Base-by-base conservation (phyloP, 225 moss, liverwort and hornwort species). In the Climacium dendroides region DNA sequence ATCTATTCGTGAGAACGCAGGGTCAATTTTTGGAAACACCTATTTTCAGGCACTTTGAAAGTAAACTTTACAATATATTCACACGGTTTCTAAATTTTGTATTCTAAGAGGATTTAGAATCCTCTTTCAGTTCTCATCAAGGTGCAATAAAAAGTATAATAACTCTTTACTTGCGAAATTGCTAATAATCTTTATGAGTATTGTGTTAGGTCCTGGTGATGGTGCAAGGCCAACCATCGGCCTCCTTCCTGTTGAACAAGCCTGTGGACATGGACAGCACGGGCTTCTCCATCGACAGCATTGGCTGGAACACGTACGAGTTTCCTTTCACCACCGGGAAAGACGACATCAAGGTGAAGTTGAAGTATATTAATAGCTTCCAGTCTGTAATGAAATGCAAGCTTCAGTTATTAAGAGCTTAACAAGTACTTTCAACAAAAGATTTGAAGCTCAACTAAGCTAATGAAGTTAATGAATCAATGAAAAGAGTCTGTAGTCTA, bases 241-340 rank as follows among this genome's bases (percentile, higher is more conserved):
- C 90, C 7, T 19, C 61, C 10, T 28, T 72, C 45, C n/a, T 96
- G 35, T 25, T 91, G 50, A 81, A 85, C 55, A 39, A 66, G 62
- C 48, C 82, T 1, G 59, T 92, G 54, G 84, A 77, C 15, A 87
- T 98, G 65, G 91, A 96, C 66, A 95, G 93, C 57, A 94, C 91
- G 4, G 91, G 95, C 10, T 98, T 87, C 74, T 93, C 95, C 32
- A 62, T 84, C 3, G 83, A 87, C 15, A 96, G 95, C 90, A n/a
- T 98, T 2, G 97, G 97, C 17, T 98, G 97, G 97, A 90, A 87
- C 53, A 98, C 97, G 11, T 84, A 89, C 4, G 72, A 77, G 34
- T 84, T 94, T 39, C 28, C 88, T 1, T 98, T 98, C 60, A 86
- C 85, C 11, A 90, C 94, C 0, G 84, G 70, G 11, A 94, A 94